Base-by-base conservation (phyloP, 192 early-diverging fungal genomes). In the Coemansia sp. region DNA sequence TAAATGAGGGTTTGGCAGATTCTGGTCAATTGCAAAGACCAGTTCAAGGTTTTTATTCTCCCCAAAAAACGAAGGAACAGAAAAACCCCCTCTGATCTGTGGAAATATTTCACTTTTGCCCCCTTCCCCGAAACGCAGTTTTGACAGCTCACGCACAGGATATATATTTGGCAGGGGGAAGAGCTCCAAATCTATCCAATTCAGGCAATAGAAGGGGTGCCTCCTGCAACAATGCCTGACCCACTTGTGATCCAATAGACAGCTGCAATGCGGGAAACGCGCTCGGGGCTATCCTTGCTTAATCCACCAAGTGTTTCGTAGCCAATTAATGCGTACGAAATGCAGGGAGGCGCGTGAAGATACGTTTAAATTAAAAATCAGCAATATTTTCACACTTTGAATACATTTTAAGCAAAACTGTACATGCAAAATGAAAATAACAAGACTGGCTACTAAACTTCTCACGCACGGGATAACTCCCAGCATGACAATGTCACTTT, bases 101-200 rank as follows among this genome's bases (percentile, higher is more conserved):
- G 22, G 16, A 51, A 51, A 51, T 22, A 18, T 51, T 51, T 51
- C 22, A 10, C 37, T 10, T 11, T 37, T 43, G 20, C 41, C 43
- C 49, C 49, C 13, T 24, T 16, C 51, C 51, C 24, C 51, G 51
- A 53, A 53, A 53, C 51, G 51, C 22, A 26, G 51, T 53, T 53
- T 53, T 53, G 51, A 13, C 48, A 20, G 48, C 48, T 49, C 48
- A 20, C n/a, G 51, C 51, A 23, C 20, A 27, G 51, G 26, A 11
- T 2, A 18, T 8, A 49, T 35, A 35, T 9, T 49, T 49, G 48
- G 20, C 48, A 49, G 48, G 48, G 48, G 48, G 48, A 13, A 13
- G 43, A 13, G 13, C 48, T 49, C 48, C 48, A 49, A n/a, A 49
- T 20, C 18, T n/a, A 16, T 19, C 48, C 6, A 9, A n/a, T 49